Base-by-base conservation (phyloP, 2,329 filamentous ascomycete species). In the Fusarium sp. region DNA sequence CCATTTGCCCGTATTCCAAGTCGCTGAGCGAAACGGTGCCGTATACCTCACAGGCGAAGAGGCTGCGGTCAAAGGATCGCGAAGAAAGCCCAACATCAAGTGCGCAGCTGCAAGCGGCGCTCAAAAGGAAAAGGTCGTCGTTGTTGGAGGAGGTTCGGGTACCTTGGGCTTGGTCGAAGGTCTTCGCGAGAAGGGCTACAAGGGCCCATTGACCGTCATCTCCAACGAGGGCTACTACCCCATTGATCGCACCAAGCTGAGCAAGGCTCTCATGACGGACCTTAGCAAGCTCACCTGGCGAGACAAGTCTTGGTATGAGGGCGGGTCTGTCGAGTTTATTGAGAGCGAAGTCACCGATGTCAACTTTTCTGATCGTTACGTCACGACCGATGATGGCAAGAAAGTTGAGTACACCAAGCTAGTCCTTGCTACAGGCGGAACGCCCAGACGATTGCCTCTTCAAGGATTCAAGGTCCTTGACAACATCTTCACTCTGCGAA, bases 241-340 rank as follows among this genome's bases (percentile, higher is more conserved):
- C 35, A 95, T 98, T 78, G 97, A 99, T 85, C 91, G 97, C 22
- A 95, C 97, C 13, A 98, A 98, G 87, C 89, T 99, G 47, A 98
- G 95, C 80, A 99, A 99, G 84, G 95, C 96, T 0, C 88, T 99
- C 14, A 89, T 98, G 71, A 91, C 94, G 8, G 96, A 99, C 80
- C 83, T 91, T 2, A 88, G 89, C 52, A 98, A 97, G 84, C 85
- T 98, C 50, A 91, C 93, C 47, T 93, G 92, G 88, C 90, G 97
- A 70, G 89, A 94, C 63, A 88, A 91, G 73, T 90, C 92, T 36
- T 98, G 94, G 89, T 98, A 94, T 83, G 91, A 91, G 66, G 84
- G 84, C 11, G 90, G 86, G 18, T 86, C 85, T 18, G 85, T 93
- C 13, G 85, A 89, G n/a, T 84, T 90, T 74, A 84, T 92, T 8